Percentiles rank a stretch among this genome's conserved stretches.
phyloP scores from a whole-genome alignment of 2,329 filamentous ascomycete species.

The Plectosphaerella sp. region DNA sequence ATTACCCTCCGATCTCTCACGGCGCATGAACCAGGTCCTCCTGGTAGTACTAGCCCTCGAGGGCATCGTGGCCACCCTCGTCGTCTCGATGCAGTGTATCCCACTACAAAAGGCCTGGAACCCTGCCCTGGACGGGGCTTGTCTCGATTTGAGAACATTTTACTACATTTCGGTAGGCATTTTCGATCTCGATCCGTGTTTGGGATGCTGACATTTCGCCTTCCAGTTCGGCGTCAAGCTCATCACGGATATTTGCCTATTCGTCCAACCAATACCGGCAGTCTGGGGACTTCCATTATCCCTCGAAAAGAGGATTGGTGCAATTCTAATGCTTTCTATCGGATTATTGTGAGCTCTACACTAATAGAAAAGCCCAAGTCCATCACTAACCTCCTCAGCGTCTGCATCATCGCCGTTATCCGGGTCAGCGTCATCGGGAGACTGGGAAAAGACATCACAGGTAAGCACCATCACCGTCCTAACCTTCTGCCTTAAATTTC shows the following conservation, averaged over 20 bases:
- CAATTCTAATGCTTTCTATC: conserved; percentile 21
- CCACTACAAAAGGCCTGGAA: conserved; percentile 12
- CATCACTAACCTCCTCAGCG: conserved; percentile 7
- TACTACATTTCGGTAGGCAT: conserved; percentile 8
- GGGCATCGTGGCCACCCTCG: conserved; percentile 10
- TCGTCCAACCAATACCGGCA: conserved; percentile 31
- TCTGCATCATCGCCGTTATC: conserved; percentile 20
- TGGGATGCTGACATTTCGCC: background rate
- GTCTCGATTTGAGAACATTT: conserved; percentile 22
- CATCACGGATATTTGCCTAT: conserved; percentile 28
- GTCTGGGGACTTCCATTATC: conserved; percentile 28
- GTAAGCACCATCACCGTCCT: conserved; percentile 10
- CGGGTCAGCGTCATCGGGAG: conserved; percentile 18
- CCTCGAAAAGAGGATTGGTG: conserved; percentile 18
- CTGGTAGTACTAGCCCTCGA: conserved; percentile 8
- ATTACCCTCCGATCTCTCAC: conserved; percentile 8
- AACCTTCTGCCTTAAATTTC: background rate
- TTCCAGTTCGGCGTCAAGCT: conserved; percentile 27
- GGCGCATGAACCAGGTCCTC: conserved; percentile 10
- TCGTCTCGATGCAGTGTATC: conserved; percentile 11
- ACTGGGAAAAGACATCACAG: conserved; percentile 18
- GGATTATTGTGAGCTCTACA: conserved; percentile 16
- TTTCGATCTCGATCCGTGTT: too few species aligned
- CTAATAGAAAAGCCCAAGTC: too few species aligned
- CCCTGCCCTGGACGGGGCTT: conserved; percentile 7